A percentile compares a stretch with the other conserved stretches of the same genome.
These are phyloP conservation scores for Penicillium parvum DNA, from an alignment of 495 filamentous ascomycete species.

Conservation along the genomic window DNA sequence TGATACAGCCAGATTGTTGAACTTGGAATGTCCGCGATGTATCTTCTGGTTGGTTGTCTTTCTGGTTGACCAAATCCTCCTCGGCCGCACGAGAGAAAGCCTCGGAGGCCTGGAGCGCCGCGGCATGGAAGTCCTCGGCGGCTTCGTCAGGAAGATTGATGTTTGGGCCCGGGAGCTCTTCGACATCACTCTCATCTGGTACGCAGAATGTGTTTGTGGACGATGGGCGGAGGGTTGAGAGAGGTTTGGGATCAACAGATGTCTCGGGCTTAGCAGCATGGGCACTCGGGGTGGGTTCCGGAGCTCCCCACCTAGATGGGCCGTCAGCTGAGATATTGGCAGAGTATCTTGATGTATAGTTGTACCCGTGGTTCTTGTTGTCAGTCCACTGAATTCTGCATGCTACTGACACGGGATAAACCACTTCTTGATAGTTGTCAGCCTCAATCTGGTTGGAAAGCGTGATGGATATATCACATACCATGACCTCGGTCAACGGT, in stretches of 20 bases:
- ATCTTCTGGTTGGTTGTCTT: too few species aligned
- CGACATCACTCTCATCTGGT: conserved; percentile 38
- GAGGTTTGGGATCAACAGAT: neutral
- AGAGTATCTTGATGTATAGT: neutral
- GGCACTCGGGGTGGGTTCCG: too few species aligned
- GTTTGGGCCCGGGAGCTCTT: conserved; percentile 6
- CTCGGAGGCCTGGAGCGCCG: too few species aligned
- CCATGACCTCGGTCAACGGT: conserved; percentile 49
- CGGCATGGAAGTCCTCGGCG: too few species aligned
- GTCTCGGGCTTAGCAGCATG: neutral
- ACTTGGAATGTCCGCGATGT: too few species aligned
- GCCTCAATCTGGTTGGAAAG: neutral
- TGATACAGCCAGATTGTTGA: too few species aligned
- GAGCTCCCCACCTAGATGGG: too few species aligned
- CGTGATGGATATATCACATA: conserved; percentile 16
- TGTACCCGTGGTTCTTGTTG: neutral
- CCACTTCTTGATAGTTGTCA: conserved; percentile 17
- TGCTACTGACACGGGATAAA: too few species aligned
- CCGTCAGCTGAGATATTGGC: too few species aligned
- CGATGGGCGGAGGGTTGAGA: conserved; percentile 4
- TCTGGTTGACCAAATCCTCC: neutral
- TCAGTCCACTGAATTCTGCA: too few species aligned
- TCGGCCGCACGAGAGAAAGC: neutral
- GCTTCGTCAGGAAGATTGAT: neutral
- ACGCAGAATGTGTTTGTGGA: conserved; percentile 42